phyloP scores from a whole-genome alignment of 2,329 filamentous ascomycete species.

The Xylaria sp. region DNA sequence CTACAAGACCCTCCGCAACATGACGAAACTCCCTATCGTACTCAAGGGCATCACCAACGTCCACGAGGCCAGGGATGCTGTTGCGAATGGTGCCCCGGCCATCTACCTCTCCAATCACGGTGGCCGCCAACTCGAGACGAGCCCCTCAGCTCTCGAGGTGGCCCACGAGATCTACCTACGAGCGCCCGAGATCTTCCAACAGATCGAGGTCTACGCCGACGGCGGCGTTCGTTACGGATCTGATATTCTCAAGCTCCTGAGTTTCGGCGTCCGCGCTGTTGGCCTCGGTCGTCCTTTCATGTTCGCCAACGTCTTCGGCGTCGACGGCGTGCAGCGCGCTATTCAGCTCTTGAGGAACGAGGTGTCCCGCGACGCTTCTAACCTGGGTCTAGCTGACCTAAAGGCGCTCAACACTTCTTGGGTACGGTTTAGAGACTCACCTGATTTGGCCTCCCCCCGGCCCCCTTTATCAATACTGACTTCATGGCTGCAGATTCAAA shows the following conservation, averaged over 20 bases:
- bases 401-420: slow-evolving; percentile 31
- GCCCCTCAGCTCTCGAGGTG: slow-evolving; percentile 48
- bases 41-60: slow-evolving; percentile 51
- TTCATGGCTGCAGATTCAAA: slow-evolving; percentile 17
- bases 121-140: slow-evolving; percentile 50
- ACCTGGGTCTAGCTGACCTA: slow-evolving; percentile 46
- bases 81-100: slow-evolving; percentile 45
- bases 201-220: slow-evolving; percentile 50
- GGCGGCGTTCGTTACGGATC: slow-evolving; percentile 51
- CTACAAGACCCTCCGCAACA: slow-evolving; percentile 41
- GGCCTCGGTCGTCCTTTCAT: slow-evolving; percentile 59
- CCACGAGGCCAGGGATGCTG: slow-evolving; percentile 47
- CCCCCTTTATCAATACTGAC: slow-evolving; percentile 1
- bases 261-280: slow-evolving; percentile 50
- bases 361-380: slow-evolving; percentile 50
- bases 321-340: slow-evolving; percentile 55
- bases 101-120: slow-evolving; percentile 54
- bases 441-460: neutral
- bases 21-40: slow-evolving; percentile 37
- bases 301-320: slow-evolving; percentile 61
- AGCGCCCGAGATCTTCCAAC: slow-evolving; percentile 48
- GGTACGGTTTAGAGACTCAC: slow-evolving; percentile 5
- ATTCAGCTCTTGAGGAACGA: slow-evolving; percentile 59
- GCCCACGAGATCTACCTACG: slow-evolving; percentile 47
- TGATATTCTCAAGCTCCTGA: slow-evolving; percentile 51